Evolutionary conservation across 352 stramenopile genomes (phyloP), one percentile per base, ranked within the genome.

Genomic region (Phytophthora vignae): DNA sequence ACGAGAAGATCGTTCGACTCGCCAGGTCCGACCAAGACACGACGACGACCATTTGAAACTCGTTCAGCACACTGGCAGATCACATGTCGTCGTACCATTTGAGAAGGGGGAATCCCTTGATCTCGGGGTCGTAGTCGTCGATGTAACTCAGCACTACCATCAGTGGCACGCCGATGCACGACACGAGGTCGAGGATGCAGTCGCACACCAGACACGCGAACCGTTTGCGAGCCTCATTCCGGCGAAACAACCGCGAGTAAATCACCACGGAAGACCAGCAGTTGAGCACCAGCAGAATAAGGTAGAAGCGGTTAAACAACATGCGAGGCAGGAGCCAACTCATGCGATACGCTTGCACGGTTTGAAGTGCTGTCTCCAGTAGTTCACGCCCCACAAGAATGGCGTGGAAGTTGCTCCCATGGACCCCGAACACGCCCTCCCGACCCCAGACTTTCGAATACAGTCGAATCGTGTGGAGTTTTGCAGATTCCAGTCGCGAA

Each of bases 11-110:
- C 40, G 60, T 19, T 49, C 40, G 40, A 2, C 9, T 66, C 1
- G n/a, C 54, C 1, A 74, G 38, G 33, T 74, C 67, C 10, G 14
- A 9, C 60, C 56, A 74, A 21, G 60, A 70, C 19, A 22, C 52
- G 17, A 74, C 54, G 4, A 74, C 50, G 1, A 70, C 55, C 5
- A 70, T 36, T 38, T 66, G 54, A n/a, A 66, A 42, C 46, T 74
- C 60, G 36, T 65, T 65, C 21, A 61, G 8, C 55, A 21, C 21
- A 12, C 40, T 6, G n/a, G 55, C 31, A 61, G 38, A 21, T n/a
- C 21, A 48, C n/a, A 52, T 17, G 14, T 61, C 21, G 38, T 31
- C 38, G 8, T 44, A 36, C 22, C 38, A 52, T 3, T 22, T 61
- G 7, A 49, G 6, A 14, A 49, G 19, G 31, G 5, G 3, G 11